Evolutionary conservation across 2,329 filamentous ascomycete species (phyloP), one percentile per base, ranked within the genome.

Genomic region (Fonsecaea pedrosoi): DNA sequence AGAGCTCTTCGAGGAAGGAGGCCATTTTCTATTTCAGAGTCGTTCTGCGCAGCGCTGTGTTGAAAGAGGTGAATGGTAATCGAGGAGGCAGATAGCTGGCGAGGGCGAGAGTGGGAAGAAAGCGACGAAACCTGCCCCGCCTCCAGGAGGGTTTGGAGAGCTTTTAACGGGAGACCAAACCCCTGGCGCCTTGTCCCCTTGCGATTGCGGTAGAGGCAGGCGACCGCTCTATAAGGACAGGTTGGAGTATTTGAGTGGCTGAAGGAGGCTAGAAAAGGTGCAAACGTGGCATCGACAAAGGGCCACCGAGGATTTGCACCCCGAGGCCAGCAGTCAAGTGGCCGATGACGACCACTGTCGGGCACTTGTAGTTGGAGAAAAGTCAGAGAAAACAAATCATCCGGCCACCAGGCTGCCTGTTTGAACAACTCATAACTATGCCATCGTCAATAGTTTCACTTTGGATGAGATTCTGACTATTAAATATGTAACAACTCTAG

Each of bases 1-100:
- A 96, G 68, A 97, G 90, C 72, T 94, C 87, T 75, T 88, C 84
- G 69, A 96, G 75, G 79, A 89, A 89, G 72, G 78, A 80, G 48
- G 77, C 77, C 81, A 83, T 83, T 50, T 60, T 73, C 38, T 50
- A 12, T 30, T 30, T 15, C 54, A 15, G 25, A 35, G 53, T n/a
- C 25, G 32, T n/a, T 13, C 42, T 37, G 32, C 40, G 60, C 48
- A n/a, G 38, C 32, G 48, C 42, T 38, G 35, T 37, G 37, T 48
- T 38, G 45, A 54, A 35, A 50, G 56, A 54, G 10, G 50, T 25
- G 15, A 54, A 30, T 7, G 32, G 42, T 13, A 37, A 18, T 25
- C 15, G 58, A 45, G 34, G 53, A 35, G 57, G 58, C 30, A 48
- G 50, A 50, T 37, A 45, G 30, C 21, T 34, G 37, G 34, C 53